phyloP scores from a whole-genome alignment of 192 early-diverging fungal genomes.

The Coemansia sp. region DNA sequence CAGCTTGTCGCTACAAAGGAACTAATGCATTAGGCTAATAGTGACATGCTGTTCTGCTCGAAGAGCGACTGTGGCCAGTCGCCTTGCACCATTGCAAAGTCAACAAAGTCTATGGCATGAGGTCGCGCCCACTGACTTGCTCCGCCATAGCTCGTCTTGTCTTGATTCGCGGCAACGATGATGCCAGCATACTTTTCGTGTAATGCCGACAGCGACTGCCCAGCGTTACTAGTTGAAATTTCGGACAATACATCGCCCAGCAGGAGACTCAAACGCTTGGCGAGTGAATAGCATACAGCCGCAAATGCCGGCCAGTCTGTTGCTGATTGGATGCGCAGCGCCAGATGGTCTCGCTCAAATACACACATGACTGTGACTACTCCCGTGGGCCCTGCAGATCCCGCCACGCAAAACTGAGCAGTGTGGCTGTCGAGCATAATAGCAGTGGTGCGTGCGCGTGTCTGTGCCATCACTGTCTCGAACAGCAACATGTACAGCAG shows the following conservation, averaged over 20 bases:
- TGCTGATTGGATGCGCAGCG: slow-evolving; percentile 28
- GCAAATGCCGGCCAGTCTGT: slow-evolving; percentile 1
- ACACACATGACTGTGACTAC: slow-evolving; percentile 29
- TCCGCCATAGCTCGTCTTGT: not conserved
- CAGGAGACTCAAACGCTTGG: slow-evolving; percentile 23
- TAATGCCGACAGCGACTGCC: not conserved
- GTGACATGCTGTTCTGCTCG: not conserved
- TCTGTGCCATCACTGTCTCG: slow-evolving; percentile 21
- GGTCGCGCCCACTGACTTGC: not conserved
- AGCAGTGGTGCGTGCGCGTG: not conserved
- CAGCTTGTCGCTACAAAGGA: too few species aligned
- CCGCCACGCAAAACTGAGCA: slow-evolving; percentile 28
- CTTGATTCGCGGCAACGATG: not conserved
- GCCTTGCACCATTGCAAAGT: slow-evolving; percentile 10
- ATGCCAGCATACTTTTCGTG: not conserved
- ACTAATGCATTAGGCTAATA: too few species aligned
- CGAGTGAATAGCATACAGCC: slow-evolving; percentile 21
- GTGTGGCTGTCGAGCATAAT: slow-evolving; percentile 29
- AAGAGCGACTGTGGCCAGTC: not conserved
- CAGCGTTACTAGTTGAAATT: not conserved
- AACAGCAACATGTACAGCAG: slow-evolving; percentile 32
- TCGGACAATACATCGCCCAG: not conserved
- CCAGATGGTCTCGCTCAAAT: slow-evolving; percentile 27
- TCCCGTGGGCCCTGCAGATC: not conserved
- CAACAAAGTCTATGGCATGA: not conserved